These are phyloP conservation scores for Pseudonectria buxi DNA, from an alignment of 2,329 filamentous ascomycete species.

Conservation along the genomic window DNA sequence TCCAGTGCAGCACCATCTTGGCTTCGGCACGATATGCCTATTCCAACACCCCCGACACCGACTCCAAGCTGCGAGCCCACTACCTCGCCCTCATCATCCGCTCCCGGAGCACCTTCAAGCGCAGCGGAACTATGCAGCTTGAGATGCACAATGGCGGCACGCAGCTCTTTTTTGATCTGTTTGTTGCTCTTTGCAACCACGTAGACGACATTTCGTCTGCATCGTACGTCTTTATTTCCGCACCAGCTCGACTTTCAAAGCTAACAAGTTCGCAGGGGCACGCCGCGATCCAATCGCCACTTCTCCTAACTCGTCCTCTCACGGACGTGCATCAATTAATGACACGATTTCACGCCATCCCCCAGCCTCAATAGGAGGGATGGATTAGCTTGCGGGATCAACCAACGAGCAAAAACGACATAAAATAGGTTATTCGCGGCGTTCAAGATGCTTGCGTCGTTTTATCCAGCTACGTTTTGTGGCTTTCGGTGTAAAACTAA, in stretches of 20 bases:
- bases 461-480: conserved; percentile 7
- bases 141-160: conserved; percentile 85
- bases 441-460: conserved; percentile 9
- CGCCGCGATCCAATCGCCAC: conserved; percentile 42
- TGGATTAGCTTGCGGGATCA: conserved; percentile 8
- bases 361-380: conserved; percentile 5
- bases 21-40: conserved; percentile 86
- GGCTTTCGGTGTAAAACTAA: conserved; percentile 29
- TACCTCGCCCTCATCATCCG: conserved; percentile 91
- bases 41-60: conserved; percentile 77
- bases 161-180: conserved; percentile 85
- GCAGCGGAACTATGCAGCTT: conserved; percentile 89
- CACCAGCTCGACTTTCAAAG: background rate
- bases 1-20: conserved; percentile 78
- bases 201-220: conserved; percentile 62
- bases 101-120: conserved; percentile 80
- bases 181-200: conserved; percentile 88
- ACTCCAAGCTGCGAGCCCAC: conserved; percentile 85
- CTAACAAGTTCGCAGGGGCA: conserved; percentile 23
- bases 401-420: conserved; percentile 13
- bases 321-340: conserved; percentile 16
- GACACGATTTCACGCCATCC: conserved; percentile 14
- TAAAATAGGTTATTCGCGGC: conserved; percentile 7
- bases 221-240: conserved; percentile 38
- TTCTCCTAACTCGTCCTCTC: conserved; percentile 20